phyloP scores from a whole-genome alignment of 73 alveolate species.

The Effrenium voratum region DNA sequence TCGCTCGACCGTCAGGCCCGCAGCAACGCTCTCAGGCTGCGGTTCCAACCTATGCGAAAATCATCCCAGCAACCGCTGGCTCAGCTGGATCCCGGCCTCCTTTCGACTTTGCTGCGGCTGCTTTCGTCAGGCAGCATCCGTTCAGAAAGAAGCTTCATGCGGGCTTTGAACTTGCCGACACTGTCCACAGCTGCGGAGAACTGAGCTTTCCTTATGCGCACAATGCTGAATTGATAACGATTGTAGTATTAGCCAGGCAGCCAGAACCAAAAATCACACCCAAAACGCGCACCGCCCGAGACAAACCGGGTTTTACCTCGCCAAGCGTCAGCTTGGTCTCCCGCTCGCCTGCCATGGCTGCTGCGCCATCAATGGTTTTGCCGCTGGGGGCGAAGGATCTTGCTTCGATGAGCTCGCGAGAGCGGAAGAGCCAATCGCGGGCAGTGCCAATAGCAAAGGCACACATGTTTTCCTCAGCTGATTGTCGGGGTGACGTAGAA shows the following conservation, averaged over 20 bases:
- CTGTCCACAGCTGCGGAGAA: constrained; percentile 41
- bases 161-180: constrained; percentile 62
- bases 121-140: constrained; percentile 35
- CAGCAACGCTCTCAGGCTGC: not conserved
- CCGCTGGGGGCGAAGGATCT: constrained; percentile 64
- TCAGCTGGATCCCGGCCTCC: not conserved
- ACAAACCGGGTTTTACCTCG: no score
- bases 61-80: not conserved
- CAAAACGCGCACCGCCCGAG: no score
- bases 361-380: constrained; percentile 12
- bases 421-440: constrained; percentile 85
- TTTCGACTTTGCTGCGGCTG: not conserved
- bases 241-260: no score
- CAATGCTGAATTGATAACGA: no score
- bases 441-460: constrained; percentile 86
- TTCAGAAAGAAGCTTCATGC: constrained; percentile 3
- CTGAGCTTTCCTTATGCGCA: constrained; percentile 28
- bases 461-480: constrained; percentile 45
- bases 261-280: no score
- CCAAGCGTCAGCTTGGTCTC: constrained; percentile 17
- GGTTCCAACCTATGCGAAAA: not conserved
- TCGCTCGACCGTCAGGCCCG: constrained; percentile 43
- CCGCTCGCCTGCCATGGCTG: constrained; percentile 9
- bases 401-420: constrained; percentile 58
- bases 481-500: no score